Percentiles rank a stretch among this genome's conserved stretches.
Evolutionary conservation across 2,329 filamentous ascomycete species (phyloP).

Genomic region (Pseudogymnoascus sp.): DNA sequence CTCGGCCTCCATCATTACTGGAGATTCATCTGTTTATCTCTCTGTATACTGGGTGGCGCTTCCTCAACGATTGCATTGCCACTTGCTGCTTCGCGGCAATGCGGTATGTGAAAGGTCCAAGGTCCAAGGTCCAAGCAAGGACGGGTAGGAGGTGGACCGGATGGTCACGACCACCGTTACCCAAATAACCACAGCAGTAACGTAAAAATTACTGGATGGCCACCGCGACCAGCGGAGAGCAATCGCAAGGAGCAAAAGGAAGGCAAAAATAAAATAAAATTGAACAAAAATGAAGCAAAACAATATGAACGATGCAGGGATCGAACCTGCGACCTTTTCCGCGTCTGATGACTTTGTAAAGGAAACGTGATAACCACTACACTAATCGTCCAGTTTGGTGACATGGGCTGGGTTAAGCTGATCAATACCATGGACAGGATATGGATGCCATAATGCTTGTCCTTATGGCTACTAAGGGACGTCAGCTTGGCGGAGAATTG

Average conservation of each 20-base stretch:
- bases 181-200: neutral
- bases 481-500: neutral
- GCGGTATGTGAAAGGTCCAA: neutral
- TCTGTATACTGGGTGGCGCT: constrained; percentile 3
- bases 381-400: constrained; percentile 8
- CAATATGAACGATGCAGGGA: constrained; percentile 14
- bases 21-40: neutral
- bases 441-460: neutral
- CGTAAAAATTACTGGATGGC: neutral
- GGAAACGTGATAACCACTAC: constrained; percentile 14
- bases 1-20: constrained; percentile 1
- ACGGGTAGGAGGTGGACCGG: neutral
- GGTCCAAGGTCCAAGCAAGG: neutral
- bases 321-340: constrained; percentile 16
- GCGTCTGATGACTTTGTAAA: constrained; percentile 12
- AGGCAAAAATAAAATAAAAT: constrained; percentile 5
- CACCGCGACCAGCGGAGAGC: neutral
- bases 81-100: neutral
- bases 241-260: neutral
- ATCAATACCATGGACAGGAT: neutral
- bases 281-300: constrained; percentile 7
- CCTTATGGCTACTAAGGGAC: neutral
- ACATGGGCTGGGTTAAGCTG: neutral
- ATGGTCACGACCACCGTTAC: neutral
- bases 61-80: constrained; percentile 2